Conservation (phyloP, 305 asterid species). For the Solanum hybrid region DNA sequence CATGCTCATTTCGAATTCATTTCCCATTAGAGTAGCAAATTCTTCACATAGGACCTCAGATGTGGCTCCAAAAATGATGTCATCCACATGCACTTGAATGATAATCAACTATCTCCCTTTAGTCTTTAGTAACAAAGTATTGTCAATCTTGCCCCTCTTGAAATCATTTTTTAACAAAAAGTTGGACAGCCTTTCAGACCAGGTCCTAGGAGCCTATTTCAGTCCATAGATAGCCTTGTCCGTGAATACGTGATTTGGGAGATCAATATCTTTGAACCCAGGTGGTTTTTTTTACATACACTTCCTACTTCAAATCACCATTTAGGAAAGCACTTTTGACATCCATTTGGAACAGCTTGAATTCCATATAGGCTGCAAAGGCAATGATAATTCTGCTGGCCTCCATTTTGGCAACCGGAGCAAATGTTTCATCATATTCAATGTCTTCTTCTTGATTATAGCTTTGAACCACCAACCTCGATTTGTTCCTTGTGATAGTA, state of each 20-base stretch:
- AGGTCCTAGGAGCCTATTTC: background rate
- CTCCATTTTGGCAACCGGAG: background rate
- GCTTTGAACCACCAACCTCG: background rate
- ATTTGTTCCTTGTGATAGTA: background rate
- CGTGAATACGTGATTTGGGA: background rate
- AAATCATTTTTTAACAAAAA: no score
- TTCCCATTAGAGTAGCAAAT: background rate
- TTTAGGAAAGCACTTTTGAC: no score
- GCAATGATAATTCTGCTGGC: background rate
- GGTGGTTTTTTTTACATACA: background rate
- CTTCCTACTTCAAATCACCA: background rate
- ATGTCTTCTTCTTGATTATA: background rate
- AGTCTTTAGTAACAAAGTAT: background rate
- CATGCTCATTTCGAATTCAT: background rate
- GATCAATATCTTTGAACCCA: background rate
- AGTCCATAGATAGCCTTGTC: background rate
- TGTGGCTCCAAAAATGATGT: background rate
- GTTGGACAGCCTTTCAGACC: fast-evolving
- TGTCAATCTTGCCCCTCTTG: background rate
- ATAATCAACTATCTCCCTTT: background rate
- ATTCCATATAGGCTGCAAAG: background rate
- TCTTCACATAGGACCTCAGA: background rate
- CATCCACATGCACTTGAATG: background rate
- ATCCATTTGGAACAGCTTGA: background rate
- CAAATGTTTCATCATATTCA: background rate